These are phyloP conservation scores for Komagataella pseudopastoris DNA, from an alignment of 805 yeast species.

Conservation along the genomic window DNA sequence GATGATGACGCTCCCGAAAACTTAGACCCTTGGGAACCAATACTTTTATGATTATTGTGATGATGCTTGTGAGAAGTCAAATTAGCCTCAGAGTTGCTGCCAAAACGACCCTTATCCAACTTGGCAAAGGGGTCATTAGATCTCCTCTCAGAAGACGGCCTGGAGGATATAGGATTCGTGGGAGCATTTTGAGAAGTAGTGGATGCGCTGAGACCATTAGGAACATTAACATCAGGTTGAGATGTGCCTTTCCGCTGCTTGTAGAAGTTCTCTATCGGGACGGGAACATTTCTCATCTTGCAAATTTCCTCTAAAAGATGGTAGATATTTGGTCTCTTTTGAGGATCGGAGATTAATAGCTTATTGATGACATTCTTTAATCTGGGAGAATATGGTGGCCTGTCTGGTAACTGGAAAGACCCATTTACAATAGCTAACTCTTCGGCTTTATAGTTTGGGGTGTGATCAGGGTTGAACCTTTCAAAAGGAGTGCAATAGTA, in stretches of 20 bases:
- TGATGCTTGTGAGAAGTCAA: not conserved
- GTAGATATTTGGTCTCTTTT: conserved; percentile 58
- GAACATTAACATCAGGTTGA: conserved; percentile 6
- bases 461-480: conserved; percentile 22
- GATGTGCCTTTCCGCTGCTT: conserved; percentile 5
- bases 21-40: not conserved
- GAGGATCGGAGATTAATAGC: conserved; percentile 52
- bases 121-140: not conserved
- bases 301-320: conserved; percentile 61
- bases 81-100: not conserved
- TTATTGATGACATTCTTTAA: conserved; percentile 51
- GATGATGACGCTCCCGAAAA: not conserved
- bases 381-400: conserved; percentile 46
- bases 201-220: conserved; percentile 2
- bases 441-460: conserved; percentile 25
- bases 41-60: not conserved
- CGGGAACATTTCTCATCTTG: conserved; percentile 38
- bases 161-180: not conserved
- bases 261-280: conserved; percentile 24
- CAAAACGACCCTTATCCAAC: not conserved
- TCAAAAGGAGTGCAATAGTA: conserved; percentile 81
- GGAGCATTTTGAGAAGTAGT: not conserved
- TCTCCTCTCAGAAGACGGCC: not conserved
- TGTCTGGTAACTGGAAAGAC: conserved; percentile 34
- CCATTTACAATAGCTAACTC: conserved; percentile 54